A percentile compares a stretch with the other conserved stretches of the same genome.
phyloP scores from a whole-genome alignment of 192 early-diverging fungal genomes.

The Oehlia diaphana region DNA sequence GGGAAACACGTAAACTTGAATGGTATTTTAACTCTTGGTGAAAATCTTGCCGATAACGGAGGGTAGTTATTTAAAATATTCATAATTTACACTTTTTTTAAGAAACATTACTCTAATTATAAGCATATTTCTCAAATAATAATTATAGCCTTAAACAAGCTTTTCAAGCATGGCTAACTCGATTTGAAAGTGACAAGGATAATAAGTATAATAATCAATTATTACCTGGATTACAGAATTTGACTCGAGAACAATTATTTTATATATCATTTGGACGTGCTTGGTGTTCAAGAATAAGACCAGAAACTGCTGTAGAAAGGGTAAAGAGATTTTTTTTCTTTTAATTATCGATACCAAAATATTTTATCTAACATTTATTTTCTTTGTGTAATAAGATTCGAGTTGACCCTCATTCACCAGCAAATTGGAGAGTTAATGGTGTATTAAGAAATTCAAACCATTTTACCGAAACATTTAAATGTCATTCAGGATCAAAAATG shows the following conservation, averaged over 20 bases:
- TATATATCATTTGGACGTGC: slow-evolving; percentile 68
- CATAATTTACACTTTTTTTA: too few relatives aligned
- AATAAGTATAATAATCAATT: slow-evolving; percentile 10
- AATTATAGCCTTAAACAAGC: slow-evolving; percentile 41
- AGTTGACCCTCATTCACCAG: slow-evolving; percentile 69
- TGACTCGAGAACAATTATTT: slow-evolving; percentile 63
- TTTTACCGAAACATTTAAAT: slow-evolving; percentile 71
- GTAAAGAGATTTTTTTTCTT: slow-evolving; percentile 33
- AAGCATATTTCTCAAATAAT: slow-evolving; percentile 14
- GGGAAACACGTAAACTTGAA: slow-evolving; percentile 47
- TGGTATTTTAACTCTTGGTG: slow-evolving; percentile 58
- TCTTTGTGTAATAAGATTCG: slow-evolving; percentile 36
- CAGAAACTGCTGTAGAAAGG: slow-evolving; percentile 43
- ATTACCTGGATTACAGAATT: slow-evolving; percentile 51
- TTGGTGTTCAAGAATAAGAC: slow-evolving; percentile 60
- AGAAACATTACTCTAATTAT: slow-evolving; percentile 13
- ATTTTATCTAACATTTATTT: background rate
- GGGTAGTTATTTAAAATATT: slow-evolving; percentile 39
- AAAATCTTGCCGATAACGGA: slow-evolving; percentile 74
- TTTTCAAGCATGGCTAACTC: slow-evolving; percentile 35
- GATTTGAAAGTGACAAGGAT: slow-evolving; percentile 29
- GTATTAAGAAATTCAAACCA: slow-evolving; percentile 62
- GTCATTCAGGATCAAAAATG: slow-evolving; percentile 60
- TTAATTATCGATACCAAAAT: background rate
- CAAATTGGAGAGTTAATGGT: slow-evolving; percentile 68